These are phyloP conservation scores for Clausena lansium DNA, from an alignment of 345 rosid genomes.

Conservation along the genomic window DNA sequence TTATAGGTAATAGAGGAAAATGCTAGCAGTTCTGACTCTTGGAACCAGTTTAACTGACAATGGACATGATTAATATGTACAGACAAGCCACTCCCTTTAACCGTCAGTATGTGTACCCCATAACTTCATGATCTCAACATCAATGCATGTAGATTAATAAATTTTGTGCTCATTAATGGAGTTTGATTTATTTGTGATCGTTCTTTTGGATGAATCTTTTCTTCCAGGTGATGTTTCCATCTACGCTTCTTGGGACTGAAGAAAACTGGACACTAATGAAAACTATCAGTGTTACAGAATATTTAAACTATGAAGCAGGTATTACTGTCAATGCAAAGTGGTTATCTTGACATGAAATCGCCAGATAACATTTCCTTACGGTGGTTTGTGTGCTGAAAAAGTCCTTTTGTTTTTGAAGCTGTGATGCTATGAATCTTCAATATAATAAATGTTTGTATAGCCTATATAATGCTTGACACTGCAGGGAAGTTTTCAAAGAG, in stretches of 20 bases:
- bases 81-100: not conserved
- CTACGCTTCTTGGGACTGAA: slow-evolving; percentile 89
- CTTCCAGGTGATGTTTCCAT: slow-evolving; percentile 92
- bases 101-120: not conserved
- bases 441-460: not conserved
- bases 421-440: not conserved
- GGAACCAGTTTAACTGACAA: not conserved
- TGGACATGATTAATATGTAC: not conserved
- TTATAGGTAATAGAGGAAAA: not conserved
- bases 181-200: not conserved
- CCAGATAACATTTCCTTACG: not conserved
- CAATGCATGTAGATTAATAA: not conserved
- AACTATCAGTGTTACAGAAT: slow-evolving; percentile 91
- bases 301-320: slow-evolving; percentile 93
- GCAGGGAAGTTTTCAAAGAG: slow-evolving; percentile 97
- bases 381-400: not conserved
- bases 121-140: not conserved
- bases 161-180: not conserved
- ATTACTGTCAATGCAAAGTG: not conserved
- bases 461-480: slow-evolving; percentile 2
- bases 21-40: not conserved
- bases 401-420: not conserved
- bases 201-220: not conserved
- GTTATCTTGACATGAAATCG: not conserved
- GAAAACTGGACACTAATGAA: slow-evolving; percentile 97